Conservation (phyloP, 2,329 filamentous ascomycete species). For the Colletotrichum echinochloae region DNA sequence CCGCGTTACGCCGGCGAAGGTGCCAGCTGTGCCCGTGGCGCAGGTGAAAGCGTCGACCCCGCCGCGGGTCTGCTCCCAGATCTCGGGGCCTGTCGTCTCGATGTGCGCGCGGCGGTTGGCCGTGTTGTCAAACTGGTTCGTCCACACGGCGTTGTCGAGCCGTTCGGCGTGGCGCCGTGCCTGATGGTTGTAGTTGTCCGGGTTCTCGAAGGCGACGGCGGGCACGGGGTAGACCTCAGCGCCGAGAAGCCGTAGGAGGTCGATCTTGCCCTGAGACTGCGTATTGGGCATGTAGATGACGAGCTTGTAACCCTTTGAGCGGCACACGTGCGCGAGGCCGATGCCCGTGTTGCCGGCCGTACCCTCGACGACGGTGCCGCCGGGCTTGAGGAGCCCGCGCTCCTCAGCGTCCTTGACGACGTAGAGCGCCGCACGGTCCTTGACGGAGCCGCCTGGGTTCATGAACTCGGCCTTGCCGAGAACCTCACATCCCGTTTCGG, state of each 20-base stretch:
- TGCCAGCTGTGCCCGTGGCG: conserved; percentile 92
- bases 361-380: conserved; percentile 95
- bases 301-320: conserved; percentile 89
- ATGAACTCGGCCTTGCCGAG: conserved; percentile 99
- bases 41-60: conserved; percentile 95
- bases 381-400: conserved; percentile 81
- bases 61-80: conserved; percentile 91
- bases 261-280: conserved; percentile 97
- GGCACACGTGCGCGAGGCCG: conserved; percentile 95
- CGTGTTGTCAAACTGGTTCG: conserved; percentile 97
- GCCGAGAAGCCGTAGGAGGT: conserved; percentile 88
- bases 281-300: conserved; percentile 99
- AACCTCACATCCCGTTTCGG: conserved; percentile 91
- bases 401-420: conserved; percentile 95
- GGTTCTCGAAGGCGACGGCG: conserved; percentile 94
- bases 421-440: conserved; percentile 95
- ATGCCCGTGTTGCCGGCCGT: conserved; percentile 99
- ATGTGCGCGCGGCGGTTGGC: conserved; percentile 95
- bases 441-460: conserved; percentile 96
- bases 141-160: conserved; percentile 93
- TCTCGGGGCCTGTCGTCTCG: conserved; percentile 96
- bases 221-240: conserved; percentile 97
- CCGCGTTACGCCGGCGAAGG: conserved; percentile 87
- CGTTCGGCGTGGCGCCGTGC: conserved; percentile 88
- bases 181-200: conserved; percentile 98